phyloP scores from a whole-genome alignment of 1,139 yeast genomes.

The Yamadazyma triangularis region DNA sequence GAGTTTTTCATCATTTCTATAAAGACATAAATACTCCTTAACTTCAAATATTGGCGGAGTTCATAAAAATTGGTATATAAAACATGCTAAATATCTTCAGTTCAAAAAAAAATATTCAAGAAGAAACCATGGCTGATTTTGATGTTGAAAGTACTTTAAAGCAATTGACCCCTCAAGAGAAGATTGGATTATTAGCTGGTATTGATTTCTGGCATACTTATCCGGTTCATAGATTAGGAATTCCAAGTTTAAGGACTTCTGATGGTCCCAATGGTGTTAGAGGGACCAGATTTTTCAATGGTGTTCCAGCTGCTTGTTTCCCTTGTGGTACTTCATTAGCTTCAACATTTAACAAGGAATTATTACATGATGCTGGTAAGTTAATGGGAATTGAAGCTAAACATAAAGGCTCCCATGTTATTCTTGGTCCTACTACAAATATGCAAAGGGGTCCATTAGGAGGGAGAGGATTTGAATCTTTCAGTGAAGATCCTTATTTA shows the following conservation, averaged over 20 bases:
- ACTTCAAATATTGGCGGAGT: too few species aligned
- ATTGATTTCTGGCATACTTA: conserved; percentile 51
- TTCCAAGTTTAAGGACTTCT: conserved; percentile 22
- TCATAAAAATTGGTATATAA: too few species aligned
- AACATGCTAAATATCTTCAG: too few species aligned
- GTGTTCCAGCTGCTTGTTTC: conserved; percentile 23
- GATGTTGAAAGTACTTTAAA: conserved; percentile 38
- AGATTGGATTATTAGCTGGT: conserved; percentile 41
- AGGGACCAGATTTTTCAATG: conserved; percentile 22
- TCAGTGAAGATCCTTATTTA: conserved; percentile 26
- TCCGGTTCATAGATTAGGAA: conserved; percentile 36
- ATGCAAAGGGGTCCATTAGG: conserved; percentile 25
- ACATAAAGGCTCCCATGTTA: conserved; percentile 23
- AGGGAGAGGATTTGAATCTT: conserved; percentile 28
- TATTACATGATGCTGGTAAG: conserved; percentile 19
- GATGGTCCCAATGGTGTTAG: conserved; percentile 29
- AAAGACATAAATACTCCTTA: too few species aligned
- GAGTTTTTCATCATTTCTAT: too few species aligned
- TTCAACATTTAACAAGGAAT: conserved; percentile 31
- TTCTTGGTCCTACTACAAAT: conserved; percentile 28
- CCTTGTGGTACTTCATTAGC: conserved; percentile 29
- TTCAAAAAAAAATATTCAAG: too few species aligned
- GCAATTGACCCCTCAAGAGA: conserved; percentile 41
- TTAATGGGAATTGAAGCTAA: conserved; percentile 24
- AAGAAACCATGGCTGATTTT: conserved; percentile 14